Percentiles rank a stretch among this genome's conserved stretches.
Evolutionary conservation across 2,329 filamentous ascomycete genomes (phyloP).

Genomic region (Pestalotiopsis sp.): DNA sequence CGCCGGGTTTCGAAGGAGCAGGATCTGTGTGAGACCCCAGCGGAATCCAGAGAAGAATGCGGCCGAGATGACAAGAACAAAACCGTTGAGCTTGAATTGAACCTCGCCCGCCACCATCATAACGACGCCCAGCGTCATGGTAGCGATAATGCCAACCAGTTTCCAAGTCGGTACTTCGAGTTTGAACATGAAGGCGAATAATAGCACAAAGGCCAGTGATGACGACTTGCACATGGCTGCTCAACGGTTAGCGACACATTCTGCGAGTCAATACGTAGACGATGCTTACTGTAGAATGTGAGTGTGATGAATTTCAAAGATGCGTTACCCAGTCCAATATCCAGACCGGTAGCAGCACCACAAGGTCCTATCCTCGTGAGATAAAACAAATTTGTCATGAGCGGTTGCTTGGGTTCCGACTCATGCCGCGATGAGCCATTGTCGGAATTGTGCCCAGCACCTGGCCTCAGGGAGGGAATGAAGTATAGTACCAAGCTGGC

Average conservation of each 20-base stretch:
- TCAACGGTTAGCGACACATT: not conserved
- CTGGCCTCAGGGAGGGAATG: conserved; percentile 79
- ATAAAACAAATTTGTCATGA: conserved; percentile 91
- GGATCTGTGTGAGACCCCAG: conserved; percentile 97
- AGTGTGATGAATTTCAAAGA: conserved; percentile 94
- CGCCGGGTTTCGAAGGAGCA: conserved; percentile 89
- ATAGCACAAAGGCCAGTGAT: conserved; percentile 87
- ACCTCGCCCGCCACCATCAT: conserved; percentile 99
- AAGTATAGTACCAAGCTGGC: conserved; percentile 78
- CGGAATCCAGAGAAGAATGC: conserved; percentile 96
- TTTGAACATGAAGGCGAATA: conserved; percentile 93
- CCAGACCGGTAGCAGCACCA: conserved; percentile 87
- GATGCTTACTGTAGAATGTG: conserved; percentile 82
- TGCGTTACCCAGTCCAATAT: conserved; percentile 95
- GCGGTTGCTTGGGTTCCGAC: conserved; percentile 54
- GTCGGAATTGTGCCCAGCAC: conserved; percentile 48
- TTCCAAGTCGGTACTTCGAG: conserved; percentile 86
- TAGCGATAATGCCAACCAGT: conserved; percentile 81
- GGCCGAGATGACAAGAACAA: conserved; percentile 88
- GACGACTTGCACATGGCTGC: conserved; percentile 98
- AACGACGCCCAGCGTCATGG: conserved; percentile 90
- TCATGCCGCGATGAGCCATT: conserved; percentile 53
- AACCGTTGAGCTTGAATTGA: conserved; percentile 83
- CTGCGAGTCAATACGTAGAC: not conserved
- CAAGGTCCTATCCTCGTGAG: conserved; percentile 89